A percentile compares a stretch with the other conserved stretches of the same genome.
phyloP scores from a whole-genome alignment of 2,329 filamentous ascomycete species.

The Teratosphaeria nubilosa region DNA sequence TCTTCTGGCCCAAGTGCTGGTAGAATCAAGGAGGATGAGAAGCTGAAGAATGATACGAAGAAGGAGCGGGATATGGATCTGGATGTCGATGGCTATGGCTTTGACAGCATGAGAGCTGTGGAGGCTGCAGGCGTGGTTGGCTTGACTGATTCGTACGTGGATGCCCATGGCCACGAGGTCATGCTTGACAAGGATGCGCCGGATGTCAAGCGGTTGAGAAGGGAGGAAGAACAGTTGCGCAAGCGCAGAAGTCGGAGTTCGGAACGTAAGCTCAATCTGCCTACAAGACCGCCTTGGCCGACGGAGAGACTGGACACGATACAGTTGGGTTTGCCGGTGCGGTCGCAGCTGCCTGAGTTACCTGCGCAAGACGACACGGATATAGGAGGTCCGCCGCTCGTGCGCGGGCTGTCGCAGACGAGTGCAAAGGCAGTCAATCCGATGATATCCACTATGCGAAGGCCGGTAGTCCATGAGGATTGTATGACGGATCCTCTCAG shows the following conservation, averaged over 20 bases:
- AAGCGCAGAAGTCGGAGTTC: slow-evolving; percentile 24
- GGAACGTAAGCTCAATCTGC: slow-evolving; percentile 20
- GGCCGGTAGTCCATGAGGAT: slow-evolving; percentile 68
- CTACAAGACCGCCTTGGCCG: slow-evolving; percentile 24
- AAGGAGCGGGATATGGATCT: slow-evolving; percentile 42
- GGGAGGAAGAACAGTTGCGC: slow-evolving; percentile 23
- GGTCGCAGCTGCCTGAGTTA: slow-evolving; percentile 60
- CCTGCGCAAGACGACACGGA: slow-evolving; percentile 68
- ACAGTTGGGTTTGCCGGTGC: slow-evolving; percentile 56
- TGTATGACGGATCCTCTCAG: slow-evolving; percentile 90
- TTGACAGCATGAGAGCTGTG: slow-evolving; percentile 57
- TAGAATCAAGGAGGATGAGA: slow-evolving; percentile 1
- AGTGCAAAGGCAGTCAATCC: slow-evolving; percentile 37
- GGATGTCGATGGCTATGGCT: slow-evolving; percentile 69
- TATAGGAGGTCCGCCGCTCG: slow-evolving; percentile 63
- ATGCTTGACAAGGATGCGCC: slow-evolving; percentile 54
- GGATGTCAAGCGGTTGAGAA: slow-evolving; percentile 49
- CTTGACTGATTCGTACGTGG: slow-evolving; percentile 42
- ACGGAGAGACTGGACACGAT: slow-evolving; percentile 48
- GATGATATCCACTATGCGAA: slow-evolving; percentile 55
- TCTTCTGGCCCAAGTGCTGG: slow-evolving; percentile 2
- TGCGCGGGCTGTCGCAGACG: slow-evolving; percentile 44
- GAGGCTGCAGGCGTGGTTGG: slow-evolving; percentile 22
- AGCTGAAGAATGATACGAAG: slow-evolving; percentile 2
- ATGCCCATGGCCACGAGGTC: slow-evolving; percentile 55